Evolutionary conservation across 164 flowering plant species (phyloP), one percentile per base, ranked within the genome.

Genomic region (Magnolia changhungtana): DNA sequence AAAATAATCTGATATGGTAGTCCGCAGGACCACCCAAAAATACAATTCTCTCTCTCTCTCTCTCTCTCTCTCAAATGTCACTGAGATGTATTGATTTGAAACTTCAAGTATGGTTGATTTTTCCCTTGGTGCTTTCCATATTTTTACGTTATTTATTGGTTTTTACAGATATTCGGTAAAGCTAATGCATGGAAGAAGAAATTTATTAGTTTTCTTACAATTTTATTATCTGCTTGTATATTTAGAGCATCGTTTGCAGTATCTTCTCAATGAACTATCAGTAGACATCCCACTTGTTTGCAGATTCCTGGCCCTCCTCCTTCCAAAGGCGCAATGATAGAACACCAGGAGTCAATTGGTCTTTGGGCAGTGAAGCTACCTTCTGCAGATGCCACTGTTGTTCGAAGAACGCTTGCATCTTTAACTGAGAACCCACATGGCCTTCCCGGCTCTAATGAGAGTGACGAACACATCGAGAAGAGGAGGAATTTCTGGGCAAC

Each of bases 281-380:
- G 1, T 21, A 50, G 63, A 50, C 19, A 19, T 23, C 64, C 11
- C 5, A 21, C 21, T 66, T 72, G 23, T 19, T 79, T 85, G 83
- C 89, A 95, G 99, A 92, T 95, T 82, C 92, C 92, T 78, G 98
- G 98, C 45, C 92, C 93, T 6, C 71, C 86, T 67, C 91, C 92
- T 61, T 72, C 90, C 4, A 91, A 89, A 85, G 96, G 94, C 55
- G 58, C 92, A 20, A 51, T 68, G 0, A 76, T 95, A 37, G 97
- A 95, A 61, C 89, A 91, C 78, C 92, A 90, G 79, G 92, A 92
- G 79, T 69, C 86, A 63, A 73, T 90, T 77, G 93, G 92, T 8
- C 87, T 90, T 63, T 91, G 97, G 98, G 97, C 92, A 63, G 84
- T 92, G 31, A 92, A 84, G 84, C 84, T 95, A 70, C 99, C 99